Evolutionary conservation across 2,329 filamentous ascomycete genomes (phyloP), one percentile per base, ranked within the genome.

Genomic region (Cytospora piceae): DNA sequence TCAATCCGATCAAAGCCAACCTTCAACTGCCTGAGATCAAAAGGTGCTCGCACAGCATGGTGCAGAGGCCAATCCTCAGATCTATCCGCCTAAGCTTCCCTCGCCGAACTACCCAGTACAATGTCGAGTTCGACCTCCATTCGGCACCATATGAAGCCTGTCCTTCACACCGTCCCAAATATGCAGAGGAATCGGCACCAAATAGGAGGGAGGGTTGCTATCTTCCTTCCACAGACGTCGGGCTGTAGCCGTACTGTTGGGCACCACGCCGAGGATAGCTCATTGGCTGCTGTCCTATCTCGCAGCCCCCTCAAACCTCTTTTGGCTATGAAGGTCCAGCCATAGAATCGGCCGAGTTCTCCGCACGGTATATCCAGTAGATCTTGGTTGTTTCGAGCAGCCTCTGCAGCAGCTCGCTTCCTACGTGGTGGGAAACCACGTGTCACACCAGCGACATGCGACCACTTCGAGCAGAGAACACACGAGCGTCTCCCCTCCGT

Each of bases 321-420:
- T 55, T 37, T n/a, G 29, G 17, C n/a, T 54, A 46, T 14, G 49
- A 32, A 39, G 20, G 5, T 22, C 17, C 29, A 32, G 29, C 54
- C 54, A 22, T 37, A 15, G 27, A 54, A 42, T 32, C n/a, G 17
- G 22, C 37, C 34, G 49, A 42, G 14, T 51, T 61, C 57, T 67
- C 61, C 59, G 63, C 55, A 58, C 59, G 39, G 31, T 61, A 46
- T 24, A 49, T 57, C 66, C 58, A 60, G 34, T 58, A 27, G 49
- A 34, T 42, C 31, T 57, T 12, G n/a, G 12, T 17, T 24, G 39
- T 14, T 11, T 49, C 29, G 34, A 20, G 46, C 46, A 49, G 46
- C 9, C 42, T 58, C 55, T 58, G 42, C 54, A 24, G 32, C 52
- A 55, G 32, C 37, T 39, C 31, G 46, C 27, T 20, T 29, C 20